Percentiles rank a stretch among this genome's conserved stretches.
These are phyloP conservation scores for Wickerhamiella azyma DNA, from an alignment of 805 yeast species.

Conservation along the genomic window DNA sequence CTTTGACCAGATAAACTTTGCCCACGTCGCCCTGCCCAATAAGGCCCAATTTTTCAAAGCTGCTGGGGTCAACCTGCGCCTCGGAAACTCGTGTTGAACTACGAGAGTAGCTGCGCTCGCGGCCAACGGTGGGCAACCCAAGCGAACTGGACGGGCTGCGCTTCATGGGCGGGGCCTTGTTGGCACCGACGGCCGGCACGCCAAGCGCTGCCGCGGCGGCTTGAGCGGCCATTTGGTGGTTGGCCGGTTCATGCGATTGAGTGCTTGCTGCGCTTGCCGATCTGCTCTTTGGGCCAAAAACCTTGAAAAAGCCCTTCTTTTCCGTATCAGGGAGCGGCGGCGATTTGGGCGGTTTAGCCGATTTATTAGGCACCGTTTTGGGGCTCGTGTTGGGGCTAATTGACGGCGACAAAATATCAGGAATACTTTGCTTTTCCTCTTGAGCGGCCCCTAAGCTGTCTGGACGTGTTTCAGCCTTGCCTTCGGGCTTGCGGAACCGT, in stretches of 20 bases:
- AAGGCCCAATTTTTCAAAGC: constrained; percentile 80
- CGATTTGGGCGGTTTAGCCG: neutral
- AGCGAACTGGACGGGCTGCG: neutral
- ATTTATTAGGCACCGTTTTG: neutral
- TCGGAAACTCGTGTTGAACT: constrained; percentile 60
- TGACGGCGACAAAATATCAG: neutral
- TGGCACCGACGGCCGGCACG: no score
- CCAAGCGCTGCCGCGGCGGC: constrained; percentile 2
- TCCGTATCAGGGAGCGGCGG: neutral
- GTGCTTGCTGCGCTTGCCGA: neutral
- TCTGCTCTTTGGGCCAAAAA: neutral
- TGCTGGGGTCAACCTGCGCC: constrained; percentile 71
- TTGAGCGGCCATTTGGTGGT: neutral
- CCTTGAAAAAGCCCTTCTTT: neutral
- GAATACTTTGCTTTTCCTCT: neutral
- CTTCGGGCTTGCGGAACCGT: constrained; percentile 5
- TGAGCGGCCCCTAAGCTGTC: neutral
- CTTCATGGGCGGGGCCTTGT: neutral
- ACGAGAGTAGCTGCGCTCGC: constrained; percentile 49
- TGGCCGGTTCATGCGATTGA: neutral
- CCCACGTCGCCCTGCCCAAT: constrained; percentile 98
- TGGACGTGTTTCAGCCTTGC: neutral
- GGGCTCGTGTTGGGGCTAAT: constrained; percentile 1
- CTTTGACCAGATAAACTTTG: constrained; percentile 82
- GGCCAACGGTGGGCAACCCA: constrained; percentile 3